These are phyloP conservation scores for Cyclotella atomus DNA, from an alignment of 108 stramenopile genomes.

Conservation along the genomic window DNA sequence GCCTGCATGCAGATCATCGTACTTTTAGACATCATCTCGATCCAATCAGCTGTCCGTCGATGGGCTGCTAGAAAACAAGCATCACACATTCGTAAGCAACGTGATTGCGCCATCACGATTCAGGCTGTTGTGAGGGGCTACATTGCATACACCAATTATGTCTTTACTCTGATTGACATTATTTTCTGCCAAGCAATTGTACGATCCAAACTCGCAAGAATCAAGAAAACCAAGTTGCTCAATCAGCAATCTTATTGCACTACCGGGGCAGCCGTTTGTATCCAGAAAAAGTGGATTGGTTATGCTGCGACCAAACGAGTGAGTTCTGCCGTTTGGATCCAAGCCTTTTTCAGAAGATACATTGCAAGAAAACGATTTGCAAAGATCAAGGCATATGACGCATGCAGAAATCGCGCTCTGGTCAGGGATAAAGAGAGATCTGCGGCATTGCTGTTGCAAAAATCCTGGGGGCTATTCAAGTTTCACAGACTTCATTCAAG, in stretches of 20 bases:
- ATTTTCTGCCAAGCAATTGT: constrained; percentile 64
- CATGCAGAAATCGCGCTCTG: neutral
- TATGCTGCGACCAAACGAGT: neutral
- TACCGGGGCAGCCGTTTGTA: neutral
- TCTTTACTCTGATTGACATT: constrained; percentile 59
- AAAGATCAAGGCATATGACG: constrained; percentile 4
- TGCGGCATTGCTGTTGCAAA: neutral
- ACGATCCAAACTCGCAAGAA: constrained; percentile 31
- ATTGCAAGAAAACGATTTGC: constrained; percentile 3
- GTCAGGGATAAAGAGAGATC: neutral
- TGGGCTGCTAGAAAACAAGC: constrained; percentile 5
- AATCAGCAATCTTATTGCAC: neutral
- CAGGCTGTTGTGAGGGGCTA: constrained; percentile 31
- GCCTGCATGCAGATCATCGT: constrained; percentile 4
- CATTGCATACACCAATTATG: constrained; percentile 33
- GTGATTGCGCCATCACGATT: constrained; percentile 23
- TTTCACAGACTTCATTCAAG: neutral
- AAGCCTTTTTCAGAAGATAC: constrained; percentile 7
- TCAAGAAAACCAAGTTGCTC: neutral
- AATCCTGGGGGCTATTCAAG: neutral
- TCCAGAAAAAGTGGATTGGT: constrained; percentile 3
- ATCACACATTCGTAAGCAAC: neutral
- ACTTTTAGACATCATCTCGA: constrained; percentile 5
- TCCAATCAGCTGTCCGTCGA: constrained; percentile 9
- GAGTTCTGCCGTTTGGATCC: neutral